Evolutionary conservation across 352 stramenopile genomes (phyloP).

Genomic region (Pilasporangium apinafurcum): DNA sequence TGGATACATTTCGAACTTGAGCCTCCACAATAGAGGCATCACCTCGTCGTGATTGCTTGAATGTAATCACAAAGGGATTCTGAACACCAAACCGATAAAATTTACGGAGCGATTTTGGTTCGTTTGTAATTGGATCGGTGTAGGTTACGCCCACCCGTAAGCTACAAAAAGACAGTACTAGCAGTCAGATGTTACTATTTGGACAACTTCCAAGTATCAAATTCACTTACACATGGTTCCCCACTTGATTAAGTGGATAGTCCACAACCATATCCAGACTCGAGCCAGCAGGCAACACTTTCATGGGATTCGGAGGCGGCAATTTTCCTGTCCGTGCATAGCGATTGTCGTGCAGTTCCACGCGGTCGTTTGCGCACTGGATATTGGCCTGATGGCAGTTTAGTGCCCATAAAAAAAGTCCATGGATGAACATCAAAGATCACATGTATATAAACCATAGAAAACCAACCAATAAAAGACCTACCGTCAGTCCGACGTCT

Average conservation of each 20-base stretch:
- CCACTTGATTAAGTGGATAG: slow-evolving; percentile 84
- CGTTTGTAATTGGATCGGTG: slow-evolving; percentile 59
- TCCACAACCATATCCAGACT: slow-evolving; percentile 92
- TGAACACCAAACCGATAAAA: slow-evolving; percentile 90
- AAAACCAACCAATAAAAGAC: too few relatives aligned
- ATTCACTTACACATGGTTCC: slow-evolving; percentile 62
- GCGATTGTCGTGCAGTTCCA: slow-evolving; percentile 76
- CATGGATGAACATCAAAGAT: too few relatives aligned
- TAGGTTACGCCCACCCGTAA: slow-evolving; percentile 78
- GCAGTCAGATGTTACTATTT: neutral
- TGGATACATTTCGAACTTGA: slow-evolving; percentile 80
- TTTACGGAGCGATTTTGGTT: slow-evolving; percentile 85
- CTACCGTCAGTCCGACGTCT: slow-evolving; percentile 64
- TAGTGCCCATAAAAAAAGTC: too few relatives aligned
- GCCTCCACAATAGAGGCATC: slow-evolving; percentile 65
- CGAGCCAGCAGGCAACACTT: slow-evolving; percentile 51
- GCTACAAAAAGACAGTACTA: too few relatives aligned
- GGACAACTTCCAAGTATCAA: neutral
- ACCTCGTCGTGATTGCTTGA: slow-evolving; percentile 59
- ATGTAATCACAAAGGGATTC: slow-evolving; percentile 84
- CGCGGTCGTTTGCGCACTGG: slow-evolving; percentile 76
- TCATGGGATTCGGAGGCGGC: slow-evolving; percentile 70
- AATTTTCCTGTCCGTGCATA: slow-evolving; percentile 58
- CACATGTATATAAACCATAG: too few relatives aligned
- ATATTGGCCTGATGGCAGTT: slow-evolving; percentile 86